These are phyloP conservation scores for Penicillium sp. DNA, from an alignment of 2,329 filamentous ascomycete genomes.

Conservation along the genomic window DNA sequence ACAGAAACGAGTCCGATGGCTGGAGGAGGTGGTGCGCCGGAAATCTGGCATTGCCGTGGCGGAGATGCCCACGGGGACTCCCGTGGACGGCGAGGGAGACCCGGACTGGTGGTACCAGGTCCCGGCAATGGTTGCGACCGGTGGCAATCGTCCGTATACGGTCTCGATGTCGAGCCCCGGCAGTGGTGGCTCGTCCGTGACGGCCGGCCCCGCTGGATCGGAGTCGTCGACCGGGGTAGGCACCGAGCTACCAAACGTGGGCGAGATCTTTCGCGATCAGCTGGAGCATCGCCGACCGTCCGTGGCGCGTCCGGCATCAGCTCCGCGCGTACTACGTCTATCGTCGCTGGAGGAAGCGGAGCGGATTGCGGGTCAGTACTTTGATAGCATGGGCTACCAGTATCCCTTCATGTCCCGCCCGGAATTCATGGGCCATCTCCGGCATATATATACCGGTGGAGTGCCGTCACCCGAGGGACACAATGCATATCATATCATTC, in stretches of 20 bases:
- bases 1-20: slow-evolving; percentile 40
- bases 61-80: slow-evolving; percentile 33
- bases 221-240: slow-evolving; percentile 26
- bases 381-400: slow-evolving; percentile 40
- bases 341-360: slow-evolving; percentile 38
- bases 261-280: slow-evolving; percentile 41
- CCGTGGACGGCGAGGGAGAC: slow-evolving; percentile 34
- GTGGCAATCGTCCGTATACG: slow-evolving; percentile 19
- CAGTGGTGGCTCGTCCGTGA: slow-evolving; percentile 19
- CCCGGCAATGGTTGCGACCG: slow-evolving; percentile 35
- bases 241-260: slow-evolving; percentile 37
- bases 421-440: slow-evolving; percentile 35
- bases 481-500: slow-evolving; percentile 38
- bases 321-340: slow-evolving; percentile 34
- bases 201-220: slow-evolving; percentile 16
- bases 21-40: slow-evolving; percentile 37
- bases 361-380: slow-evolving; percentile 33
- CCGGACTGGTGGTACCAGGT: slow-evolving; percentile 41
- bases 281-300: slow-evolving; percentile 38
- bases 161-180: slow-evolving; percentile 22
- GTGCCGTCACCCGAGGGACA: slow-evolving; percentile 34
- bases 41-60: slow-evolving; percentile 36
- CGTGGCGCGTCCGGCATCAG: slow-evolving; percentile 32
- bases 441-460: slow-evolving; percentile 36
- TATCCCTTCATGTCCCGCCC: slow-evolving; percentile 38